Evolutionary conservation across 495 filamentous ascomycete genomes (phyloP), one percentile per base, ranked within the genome.

Genomic region (Amniculicola lignicola): DNA sequence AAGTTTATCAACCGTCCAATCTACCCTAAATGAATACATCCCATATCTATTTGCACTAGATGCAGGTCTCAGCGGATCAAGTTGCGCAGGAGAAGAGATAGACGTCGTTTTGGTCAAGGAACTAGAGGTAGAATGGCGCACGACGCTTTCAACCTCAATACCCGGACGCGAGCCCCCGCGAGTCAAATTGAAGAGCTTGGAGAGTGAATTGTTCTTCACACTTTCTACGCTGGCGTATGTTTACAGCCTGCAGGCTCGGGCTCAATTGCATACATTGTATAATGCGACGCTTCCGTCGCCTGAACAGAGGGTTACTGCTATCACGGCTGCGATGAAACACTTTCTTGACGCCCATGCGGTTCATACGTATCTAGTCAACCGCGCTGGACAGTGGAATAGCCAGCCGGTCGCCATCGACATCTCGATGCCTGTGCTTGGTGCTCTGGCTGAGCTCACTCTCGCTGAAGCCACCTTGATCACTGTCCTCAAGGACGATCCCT

Each of bases 401-500:
- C 69, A 71, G 0, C 54, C 67, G 3, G 53, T 62, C 5, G 53
- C 63, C 6, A 54, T 72, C 0, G 90, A 96, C 64, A 79, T 93
- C 28, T 72, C 81, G 25, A 74, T 82, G 1, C 67, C 80, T 0
- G 77, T 82, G 3, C 79, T 90, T n/a, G 75, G 78, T 0, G 89
- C 89, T 4, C 76, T 96, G 22, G 76, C 83, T 11, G 79, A 79
- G 1, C 77, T 96, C 4, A 85, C 90, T 0, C 72, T 94, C 10
- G 87, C 89, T 0, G 90, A 95, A 67, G 92, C 93, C 0, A 96
- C 91, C 0, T 78, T 97, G 4, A 76, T 96, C 1, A 87, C 89
- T 2, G 89, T 96, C 0, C 70, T 92, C 24, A 96, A 95, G 63
- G 91, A 96, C 61, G 93, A 98, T 65, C 89, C 92, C 0, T 96